These are phyloP conservation scores for Schizosaccharomyces lindneri DNA, from an alignment of 805 yeast genomes.

Conservation along the genomic window DNA sequence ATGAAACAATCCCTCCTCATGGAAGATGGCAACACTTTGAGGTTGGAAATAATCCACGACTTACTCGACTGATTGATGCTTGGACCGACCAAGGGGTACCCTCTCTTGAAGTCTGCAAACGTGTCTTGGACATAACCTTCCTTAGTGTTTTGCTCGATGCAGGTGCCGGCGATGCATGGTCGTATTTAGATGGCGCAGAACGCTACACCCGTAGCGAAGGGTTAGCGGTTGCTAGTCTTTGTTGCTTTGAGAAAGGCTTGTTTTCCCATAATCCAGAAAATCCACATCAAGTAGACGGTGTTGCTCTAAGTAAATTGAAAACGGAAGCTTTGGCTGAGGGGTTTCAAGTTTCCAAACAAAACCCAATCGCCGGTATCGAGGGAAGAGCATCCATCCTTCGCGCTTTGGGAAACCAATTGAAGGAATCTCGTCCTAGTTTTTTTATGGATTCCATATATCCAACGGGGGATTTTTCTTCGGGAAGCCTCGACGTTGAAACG, in stretches of 20 bases:
- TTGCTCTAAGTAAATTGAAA: conserved; percentile 16
- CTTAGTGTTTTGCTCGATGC: conserved; percentile 41
- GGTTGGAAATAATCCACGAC: conserved; percentile 22
- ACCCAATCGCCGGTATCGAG: conserved; percentile 29
- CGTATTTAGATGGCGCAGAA: conserved; percentile 14
- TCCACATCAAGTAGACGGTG: conserved; percentile 22
- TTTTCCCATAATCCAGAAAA: conserved; percentile 17
- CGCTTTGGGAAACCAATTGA: conserved; percentile 28
- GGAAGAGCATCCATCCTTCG: conserved; percentile 27
- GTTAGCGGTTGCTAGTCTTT: conserved; percentile 32
- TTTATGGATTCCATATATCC: conserved; percentile 23
- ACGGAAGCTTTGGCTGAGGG: conserved; percentile 17
- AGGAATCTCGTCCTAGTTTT: conserved; percentile 27
- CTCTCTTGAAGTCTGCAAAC: conserved; percentile 19
- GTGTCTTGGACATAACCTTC: conserved; percentile 31
- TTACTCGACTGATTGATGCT: conserved; percentile 18
- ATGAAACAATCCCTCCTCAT: conserved; percentile 31
- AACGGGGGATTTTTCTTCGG: conserved; percentile 1
- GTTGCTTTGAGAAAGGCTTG: conserved; percentile 27
- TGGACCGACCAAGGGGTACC: conserved; percentile 14
- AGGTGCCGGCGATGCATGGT: conserved; percentile 42
- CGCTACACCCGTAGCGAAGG: conserved; percentile 31
- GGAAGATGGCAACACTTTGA: conserved; percentile 47
- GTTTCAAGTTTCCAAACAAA: conserved; percentile 24
- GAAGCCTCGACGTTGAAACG: conserved; percentile 14